Base-by-base conservation (phyloP, 768 basidiomycete genomes). In the Lactifluus subvellereus region DNA sequence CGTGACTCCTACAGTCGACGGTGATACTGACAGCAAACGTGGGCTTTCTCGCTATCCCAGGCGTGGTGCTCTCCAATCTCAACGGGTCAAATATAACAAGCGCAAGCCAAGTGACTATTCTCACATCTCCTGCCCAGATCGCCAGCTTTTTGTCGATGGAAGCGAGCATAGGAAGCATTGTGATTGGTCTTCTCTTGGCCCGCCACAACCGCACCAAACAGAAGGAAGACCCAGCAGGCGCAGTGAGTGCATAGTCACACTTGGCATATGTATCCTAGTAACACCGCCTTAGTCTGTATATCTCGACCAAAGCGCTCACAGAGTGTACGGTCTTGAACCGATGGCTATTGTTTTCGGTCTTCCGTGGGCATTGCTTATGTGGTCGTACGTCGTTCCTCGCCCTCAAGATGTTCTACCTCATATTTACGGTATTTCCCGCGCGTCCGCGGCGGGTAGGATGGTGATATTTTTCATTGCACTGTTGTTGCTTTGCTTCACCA, bases 311-410 rank as follows among this genome's bases (percentile, higher is more conserved):
- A 67, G 71, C 42, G 68, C 66, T 27, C 69, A 76, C 10, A 37
- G 66, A 11, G 67, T 54, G 1, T 74, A 76, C 20, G 83, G 84
- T 2, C 71, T 83, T 3, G 82, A 85, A 68, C 79, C 70, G 1
- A 74, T 84, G 8, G 81, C 82, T 11, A 73, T 85, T 32, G 67
- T 82, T 57, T 82, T 83, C 62, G 80, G 81, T 60, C 69, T 86
- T 10, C 84, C 84, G 0, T 82, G 82, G 61, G 80, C 81, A 1
- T 71, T 84, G 32, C 74, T 86, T 35, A 78, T 86, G 75, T 86
- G 84, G 84, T 78, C 78, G 84, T 84, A 68, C 71, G 83, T 77
- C 35, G 3, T 48, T 14, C 33, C 18, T 42, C 43, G 8, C 18
- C 8, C 9, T 4, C 2, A 18, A 27, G 42, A 22, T 32, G 22